Evolutionary conservation across 371 early-diverging fungal genomes (phyloP).

Genomic region (Mucor saturninus): DNA sequence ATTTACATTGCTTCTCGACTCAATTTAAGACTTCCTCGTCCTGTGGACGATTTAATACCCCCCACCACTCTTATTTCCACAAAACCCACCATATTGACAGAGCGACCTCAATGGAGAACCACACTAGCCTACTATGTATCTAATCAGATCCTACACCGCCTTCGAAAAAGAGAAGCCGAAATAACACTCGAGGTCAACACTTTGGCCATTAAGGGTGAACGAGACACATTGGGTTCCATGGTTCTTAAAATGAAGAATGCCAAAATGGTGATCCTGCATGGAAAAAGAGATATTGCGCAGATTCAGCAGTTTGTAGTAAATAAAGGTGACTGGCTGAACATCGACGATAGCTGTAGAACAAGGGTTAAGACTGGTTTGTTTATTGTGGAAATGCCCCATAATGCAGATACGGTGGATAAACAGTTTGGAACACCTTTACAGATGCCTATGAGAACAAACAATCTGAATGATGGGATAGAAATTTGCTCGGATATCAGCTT

Average conservation of each 20-base stretch:
- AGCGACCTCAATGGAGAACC: slow-evolving; percentile 40
- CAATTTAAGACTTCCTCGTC: slow-evolving; percentile 35
- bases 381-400: slow-evolving; percentile 36
- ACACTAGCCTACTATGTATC: slow-evolving; percentile 49
- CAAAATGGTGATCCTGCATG: slow-evolving; percentile 36
- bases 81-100: slow-evolving; percentile 25
- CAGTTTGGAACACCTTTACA: slow-evolving; percentile 32
- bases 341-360: slow-evolving; percentile 17
- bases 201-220: slow-evolving; percentile 19
- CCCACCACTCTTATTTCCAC: slow-evolving; percentile 46
- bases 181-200: slow-evolving; percentile 35
- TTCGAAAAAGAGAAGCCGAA: slow-evolving; percentile 27
- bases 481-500: slow-evolving; percentile 31
- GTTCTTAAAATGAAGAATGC: slow-evolving; percentile 35
- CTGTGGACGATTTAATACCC: slow-evolving; percentile 50
- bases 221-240: slow-evolving; percentile 27
- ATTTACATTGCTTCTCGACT: slow-evolving; percentile 43
- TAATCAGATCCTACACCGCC: slow-evolving; percentile 32
- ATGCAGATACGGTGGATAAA: slow-evolving; percentile 18
- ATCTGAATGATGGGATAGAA: slow-evolving; percentile 21
- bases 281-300: slow-evolving; percentile 30
- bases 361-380: slow-evolving; percentile 40
- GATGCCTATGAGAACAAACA: slow-evolving; percentile 14
- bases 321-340: slow-evolving; percentile 41
- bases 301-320: slow-evolving; percentile 46